phyloP scores from a whole-genome alignment of 495 filamentous ascomycete genomes.

The Aspergillus asperescens region DNA sequence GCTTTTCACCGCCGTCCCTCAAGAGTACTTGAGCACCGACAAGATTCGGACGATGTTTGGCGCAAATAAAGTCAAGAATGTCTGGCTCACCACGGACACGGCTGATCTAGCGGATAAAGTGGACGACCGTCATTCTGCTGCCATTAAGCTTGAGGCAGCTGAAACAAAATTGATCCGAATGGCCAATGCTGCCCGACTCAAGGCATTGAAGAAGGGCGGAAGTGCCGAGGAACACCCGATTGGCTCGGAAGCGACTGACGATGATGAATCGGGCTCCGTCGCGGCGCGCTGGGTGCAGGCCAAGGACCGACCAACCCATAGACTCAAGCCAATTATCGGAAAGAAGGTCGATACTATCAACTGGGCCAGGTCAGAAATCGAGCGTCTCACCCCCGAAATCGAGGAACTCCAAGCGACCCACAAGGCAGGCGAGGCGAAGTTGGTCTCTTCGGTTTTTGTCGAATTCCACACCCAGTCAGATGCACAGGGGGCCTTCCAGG shows the following conservation, averaged over 20 bases:
- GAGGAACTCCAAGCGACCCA: conserved; percentile 71
- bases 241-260: conserved; percentile 38
- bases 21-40: conserved; percentile 63
- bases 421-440: conserved; percentile 61
- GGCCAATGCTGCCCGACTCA: conserved; percentile 72
- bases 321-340: conserved; percentile 71
- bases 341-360: conserved; percentile 83
- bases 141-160: conserved; percentile 80
- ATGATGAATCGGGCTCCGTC: conserved; percentile 66
- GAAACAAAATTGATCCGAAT: conserved; percentile 82
- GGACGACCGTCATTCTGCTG: conserved; percentile 74
- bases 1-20: conserved; percentile 81
- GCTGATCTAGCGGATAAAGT: conserved; percentile 80
- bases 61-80: conserved; percentile 61
- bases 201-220: conserved; percentile 66
- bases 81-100: conserved; percentile 82
- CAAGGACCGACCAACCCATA: conserved; percentile 83
- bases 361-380: conserved; percentile 80
- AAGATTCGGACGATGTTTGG: conserved; percentile 78
- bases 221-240: conserved; percentile 39
- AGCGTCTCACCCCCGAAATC: conserved; percentile 72
- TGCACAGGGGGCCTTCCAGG: conserved; percentile 80
- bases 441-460: conserved; percentile 61
- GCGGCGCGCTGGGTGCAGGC: conserved; percentile 73
- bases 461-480: conserved; percentile 78